Evolutionary conservation across 768 basidiomycete species (phyloP), one percentile per base, ranked within the genome.

Genomic region (Calocybe cyanea): DNA sequence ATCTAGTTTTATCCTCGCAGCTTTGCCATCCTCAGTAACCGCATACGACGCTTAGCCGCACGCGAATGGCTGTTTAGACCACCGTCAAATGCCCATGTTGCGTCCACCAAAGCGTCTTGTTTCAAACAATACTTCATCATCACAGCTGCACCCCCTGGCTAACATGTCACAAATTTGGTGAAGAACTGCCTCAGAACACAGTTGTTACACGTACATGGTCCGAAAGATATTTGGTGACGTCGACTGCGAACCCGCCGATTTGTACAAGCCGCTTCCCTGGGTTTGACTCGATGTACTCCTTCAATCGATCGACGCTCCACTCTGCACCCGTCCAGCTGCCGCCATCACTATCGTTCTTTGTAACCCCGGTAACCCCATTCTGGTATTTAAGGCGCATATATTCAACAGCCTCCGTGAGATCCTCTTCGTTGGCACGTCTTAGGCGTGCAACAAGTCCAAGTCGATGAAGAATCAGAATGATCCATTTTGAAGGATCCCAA

Each of bases 401-500:
- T 13, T 57, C 51, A 10, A 61, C 55, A 0, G 80, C 79, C 25
- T 75, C 73, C 6, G 59, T 54, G 36, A 83, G 61, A 51, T 85
- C 83, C 6, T 67, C 59, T 8, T 68, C 52, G 14, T 70, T 64
- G 0, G 77, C 82, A 14, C 72, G 68, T 2, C 80, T 72, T 13
- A 86, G 64, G 32, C 71, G 65, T 5, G 59, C 65, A 1, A 68
- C 76, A 0, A 81, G 59, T 0, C 80, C 77, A 7, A 80, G 40
- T 4, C 53, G 55, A 51, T 81, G 64, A 9, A 89, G 66, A 4
- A 64, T 38, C 17, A 76, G 57, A 33, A 89, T 88, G 34, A 81
- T 73, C 87, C 85, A 89, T 65, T 88, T 89, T 1, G 84, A 84
- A 0, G 87, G 86, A 61, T 91, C 87, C 85, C 85, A 91, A 52